A percentile compares a stretch with the other conserved stretches of the same genome.
Conservation (phyloP, 805 yeast species). For the Sugiyamaella marilandica region DNA sequence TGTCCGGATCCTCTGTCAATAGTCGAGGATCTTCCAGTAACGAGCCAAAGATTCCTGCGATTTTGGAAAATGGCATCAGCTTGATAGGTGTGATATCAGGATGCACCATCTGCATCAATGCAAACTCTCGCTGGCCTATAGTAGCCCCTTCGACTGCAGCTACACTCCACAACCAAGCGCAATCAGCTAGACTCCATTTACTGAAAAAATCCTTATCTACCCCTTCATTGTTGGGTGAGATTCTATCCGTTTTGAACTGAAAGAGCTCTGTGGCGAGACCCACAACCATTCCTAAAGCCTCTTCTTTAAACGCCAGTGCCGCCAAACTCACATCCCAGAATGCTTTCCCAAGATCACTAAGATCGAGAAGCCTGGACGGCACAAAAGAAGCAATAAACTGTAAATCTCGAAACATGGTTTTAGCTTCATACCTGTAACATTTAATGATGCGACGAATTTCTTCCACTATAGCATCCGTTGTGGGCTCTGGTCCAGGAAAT, state of each 20-base stretch:
- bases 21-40: slow-evolving; percentile 17
- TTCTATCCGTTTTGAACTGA: slow-evolving; percentile 17
- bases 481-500: slow-evolving; percentile 21
- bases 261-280: slow-evolving; percentile 25
- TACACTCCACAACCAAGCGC: slow-evolving; percentile 27
- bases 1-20: slow-evolving; percentile 22
- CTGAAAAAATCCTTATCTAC: slow-evolving; percentile 19
- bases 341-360: slow-evolving; percentile 30
- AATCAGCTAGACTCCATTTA: slow-evolving; percentile 22
- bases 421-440: slow-evolving; percentile 26
- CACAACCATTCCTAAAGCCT: slow-evolving; percentile 20
- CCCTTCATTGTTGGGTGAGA: slow-evolving; percentile 8
- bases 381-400: slow-evolving; percentile 33
- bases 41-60: slow-evolving; percentile 21
- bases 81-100: slow-evolving; percentile 25
- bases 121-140: slow-evolving; percentile 27
- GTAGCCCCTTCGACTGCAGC: slow-evolving; percentile 29
- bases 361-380: slow-evolving; percentile 27
- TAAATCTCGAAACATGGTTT: slow-evolving; percentile 32
- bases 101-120: slow-evolving; percentile 28
- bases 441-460: slow-evolving; percentile 29
- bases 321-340: slow-evolving; percentile 36
- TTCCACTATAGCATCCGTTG: slow-evolving; percentile 32
- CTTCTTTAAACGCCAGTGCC: slow-evolving; percentile 29
- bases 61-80: slow-evolving; percentile 24